A percentile compares a stretch with the other conserved stretches of the same genome.
phyloP scores from a whole-genome alignment of 179 eudicot genomes.

The Drosera spatulata region DNA sequence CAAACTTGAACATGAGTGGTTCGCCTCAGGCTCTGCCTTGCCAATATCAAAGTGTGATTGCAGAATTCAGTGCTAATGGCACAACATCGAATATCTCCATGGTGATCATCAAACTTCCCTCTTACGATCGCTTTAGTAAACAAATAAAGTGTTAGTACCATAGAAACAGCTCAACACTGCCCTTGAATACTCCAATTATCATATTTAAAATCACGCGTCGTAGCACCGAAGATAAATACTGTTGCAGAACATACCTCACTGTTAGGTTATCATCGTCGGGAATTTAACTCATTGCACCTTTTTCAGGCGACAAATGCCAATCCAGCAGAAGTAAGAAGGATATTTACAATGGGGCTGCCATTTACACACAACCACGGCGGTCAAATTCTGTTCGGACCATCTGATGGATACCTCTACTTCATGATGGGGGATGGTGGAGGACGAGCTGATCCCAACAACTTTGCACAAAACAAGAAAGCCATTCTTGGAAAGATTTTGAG shows the following conservation, averaged over 20 bases:
- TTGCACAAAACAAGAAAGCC: conserved; percentile 84
- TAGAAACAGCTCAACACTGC: neutral
- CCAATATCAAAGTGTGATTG: conserved; percentile 54
- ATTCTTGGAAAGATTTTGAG: conserved; percentile 14
- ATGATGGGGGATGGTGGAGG: conserved; percentile 96
- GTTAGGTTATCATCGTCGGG: neutral
- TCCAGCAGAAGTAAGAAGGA: conserved; percentile 61
- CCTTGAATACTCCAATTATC: no score
- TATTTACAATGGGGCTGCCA: conserved; percentile 83
- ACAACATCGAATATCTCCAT: conserved; percentile 42
- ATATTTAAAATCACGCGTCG: no score
- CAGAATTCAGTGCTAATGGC: conserved; percentile 70
- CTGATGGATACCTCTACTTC: conserved; percentile 70
- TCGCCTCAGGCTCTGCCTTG: conserved; percentile 38
- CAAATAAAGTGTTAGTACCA: neutral
- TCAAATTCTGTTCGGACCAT: conserved; percentile 80
- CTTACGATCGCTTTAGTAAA: neutral
- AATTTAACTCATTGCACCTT: neutral
- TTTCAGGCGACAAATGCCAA: conserved; percentile 49
- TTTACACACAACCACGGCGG: conserved; percentile 60
- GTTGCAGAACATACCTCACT: neutral
- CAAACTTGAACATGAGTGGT: conserved; percentile 37
- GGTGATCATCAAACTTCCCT: conserved; percentile 20
- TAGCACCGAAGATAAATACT: no score
- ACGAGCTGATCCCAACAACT: conserved; percentile 55